A percentile compares a stretch with the other conserved stretches of the same genome.
phyloP scores from a whole-genome alignment of 106 monocot genomes.

The Alisma plantagoaquatica region DNA sequence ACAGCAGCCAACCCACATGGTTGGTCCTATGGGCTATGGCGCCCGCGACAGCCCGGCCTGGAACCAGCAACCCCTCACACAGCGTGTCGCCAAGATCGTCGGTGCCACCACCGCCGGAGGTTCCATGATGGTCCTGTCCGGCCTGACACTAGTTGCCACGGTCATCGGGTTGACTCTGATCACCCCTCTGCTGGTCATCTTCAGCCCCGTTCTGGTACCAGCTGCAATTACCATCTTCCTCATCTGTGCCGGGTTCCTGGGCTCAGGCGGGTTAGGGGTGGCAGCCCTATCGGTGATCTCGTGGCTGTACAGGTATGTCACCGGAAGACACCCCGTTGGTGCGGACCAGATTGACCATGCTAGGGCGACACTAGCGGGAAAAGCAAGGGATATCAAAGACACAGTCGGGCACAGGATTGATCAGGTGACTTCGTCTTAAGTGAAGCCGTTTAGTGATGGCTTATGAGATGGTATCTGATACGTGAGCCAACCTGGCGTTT shows the following conservation, averaged over 20 bases:
- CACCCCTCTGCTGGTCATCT: constrained; percentile 63
- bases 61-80: constrained; percentile 22
- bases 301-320: constrained; percentile 74
- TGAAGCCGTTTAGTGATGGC: background rate
- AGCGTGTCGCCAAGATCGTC: constrained; percentile 25
- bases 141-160: constrained; percentile 53
- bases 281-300: constrained; percentile 70
- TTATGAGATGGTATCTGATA: too few species aligned
- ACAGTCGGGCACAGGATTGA: constrained; percentile 2
- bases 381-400: constrained; percentile 60
- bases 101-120: constrained; percentile 40
- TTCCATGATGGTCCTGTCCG: constrained; percentile 57
- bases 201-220: constrained; percentile 79
- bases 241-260: constrained; percentile 44
- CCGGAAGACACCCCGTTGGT: constrained; percentile 55
- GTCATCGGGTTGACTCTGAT: constrained; percentile 49
- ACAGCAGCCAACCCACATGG: too few species aligned
- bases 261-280: constrained; percentile 62
- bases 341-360: constrained; percentile 53
- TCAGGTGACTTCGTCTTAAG: constrained; percentile 3
- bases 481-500: too few species aligned
- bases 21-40: too few species aligned
- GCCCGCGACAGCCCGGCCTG: too few species aligned
- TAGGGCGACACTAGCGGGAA: constrained; percentile 25
- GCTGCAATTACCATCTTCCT: constrained; percentile 36